Percentiles rank a stretch among this genome's conserved stretches.
Evolutionary conservation across 2,329 filamentous ascomycete species (phyloP).

Genomic region (Diaporthe australafricana): DNA sequence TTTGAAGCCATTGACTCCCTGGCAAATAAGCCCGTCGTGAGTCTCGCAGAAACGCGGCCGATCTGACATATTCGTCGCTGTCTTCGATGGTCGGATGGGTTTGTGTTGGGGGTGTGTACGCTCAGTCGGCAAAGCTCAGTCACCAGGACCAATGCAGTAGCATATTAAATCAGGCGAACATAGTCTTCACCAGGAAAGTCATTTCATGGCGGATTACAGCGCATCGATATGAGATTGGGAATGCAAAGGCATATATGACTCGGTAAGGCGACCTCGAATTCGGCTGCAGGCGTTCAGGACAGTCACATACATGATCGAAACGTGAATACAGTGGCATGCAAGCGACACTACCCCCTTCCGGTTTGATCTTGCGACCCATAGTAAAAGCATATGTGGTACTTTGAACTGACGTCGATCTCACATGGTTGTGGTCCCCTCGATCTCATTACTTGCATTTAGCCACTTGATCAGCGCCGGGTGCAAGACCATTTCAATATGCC

Average conservation of each 20-base stretch:
- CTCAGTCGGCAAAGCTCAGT: background rate
- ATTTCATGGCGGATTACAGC: background rate
- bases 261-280: constrained; percentile 4
- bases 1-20: constrained; percentile 6
- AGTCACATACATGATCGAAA: constrained; percentile 17
- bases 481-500: constrained; percentile 1
- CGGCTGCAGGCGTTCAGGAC: background rate
- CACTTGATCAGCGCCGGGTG: constrained; percentile 10
- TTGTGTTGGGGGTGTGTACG: background rate
- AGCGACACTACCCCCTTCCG: constrained; percentile 15
- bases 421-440: background rate
- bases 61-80: background rate
- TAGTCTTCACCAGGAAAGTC: background rate
- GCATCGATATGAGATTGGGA: background rate
- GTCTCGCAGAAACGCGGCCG: background rate
- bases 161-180: background rate
- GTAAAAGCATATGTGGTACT: background rate
- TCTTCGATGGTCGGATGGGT: background rate
- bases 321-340: constrained; percentile 11
- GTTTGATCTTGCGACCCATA: constrained; percentile 25
- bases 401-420: constrained; percentile 1
- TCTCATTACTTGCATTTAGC: constrained; percentile 2
- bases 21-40: background rate
- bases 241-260: background rate
- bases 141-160: background rate